Conservation (phyloP, 129 eudicot species). For the Helichrysum umbraculigerum region DNA sequence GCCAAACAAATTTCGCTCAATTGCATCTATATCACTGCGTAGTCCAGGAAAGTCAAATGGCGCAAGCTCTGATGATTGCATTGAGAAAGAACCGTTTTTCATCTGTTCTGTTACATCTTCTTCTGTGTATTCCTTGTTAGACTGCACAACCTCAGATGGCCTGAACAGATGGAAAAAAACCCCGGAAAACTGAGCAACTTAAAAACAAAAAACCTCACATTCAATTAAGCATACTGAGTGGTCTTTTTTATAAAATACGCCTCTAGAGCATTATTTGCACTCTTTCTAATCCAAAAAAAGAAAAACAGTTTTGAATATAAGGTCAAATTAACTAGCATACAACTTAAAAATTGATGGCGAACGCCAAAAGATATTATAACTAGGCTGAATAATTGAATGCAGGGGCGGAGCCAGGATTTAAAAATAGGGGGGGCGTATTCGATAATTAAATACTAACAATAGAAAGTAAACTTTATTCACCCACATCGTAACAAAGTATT, state of each 20-base stretch:
- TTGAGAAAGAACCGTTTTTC: constrained; percentile 46
- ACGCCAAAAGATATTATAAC: no score
- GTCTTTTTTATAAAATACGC: background rate
- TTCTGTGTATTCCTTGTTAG: constrained; percentile 84
- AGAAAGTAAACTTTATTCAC: no score
- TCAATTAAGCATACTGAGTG: background rate
- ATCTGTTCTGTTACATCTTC: constrained; percentile 81
- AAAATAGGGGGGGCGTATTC: no score
- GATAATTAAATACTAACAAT: no score
- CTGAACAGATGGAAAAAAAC: constrained; percentile 34
- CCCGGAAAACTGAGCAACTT: background rate
- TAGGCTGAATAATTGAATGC: background rate
- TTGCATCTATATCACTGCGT: constrained; percentile 78
- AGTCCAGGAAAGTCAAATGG: constrained; percentile 71
- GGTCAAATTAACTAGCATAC: background rate
- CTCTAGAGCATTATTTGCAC: background rate
- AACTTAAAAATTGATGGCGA: background rate
- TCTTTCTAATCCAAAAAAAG: background rate
- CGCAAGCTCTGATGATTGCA: constrained; percentile 36
- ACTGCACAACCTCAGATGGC: constrained; percentile 80
- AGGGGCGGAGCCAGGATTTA: no score
- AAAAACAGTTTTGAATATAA: background rate
- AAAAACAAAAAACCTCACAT: background rate
- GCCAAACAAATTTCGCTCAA: constrained; percentile 62
- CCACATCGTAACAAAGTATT: no score